Evolutionary conservation across 495 filamentous ascomycete genomes (phyloP), one percentile per base, ranked within the genome.

Genomic region (Talaromyces proteolyticus): DNA sequence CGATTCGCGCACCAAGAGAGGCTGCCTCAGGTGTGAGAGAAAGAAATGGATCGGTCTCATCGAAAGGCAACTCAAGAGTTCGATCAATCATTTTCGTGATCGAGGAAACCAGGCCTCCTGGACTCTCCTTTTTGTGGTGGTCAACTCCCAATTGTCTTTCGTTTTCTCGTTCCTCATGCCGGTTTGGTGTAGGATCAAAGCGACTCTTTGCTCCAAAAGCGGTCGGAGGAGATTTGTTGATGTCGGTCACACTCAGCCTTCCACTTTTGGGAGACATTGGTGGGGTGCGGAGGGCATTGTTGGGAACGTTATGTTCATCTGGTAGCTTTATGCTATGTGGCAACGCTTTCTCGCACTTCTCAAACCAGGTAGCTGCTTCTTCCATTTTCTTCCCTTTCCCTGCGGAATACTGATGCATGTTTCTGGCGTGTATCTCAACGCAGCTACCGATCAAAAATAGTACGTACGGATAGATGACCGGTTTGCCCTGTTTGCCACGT

Each of bases 11-110:
- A 20, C 34, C 3, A 14, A 12, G 11, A 20, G 1, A 39, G 10
- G 39, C 22, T 23, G 34, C 4, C 2, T 20, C 36, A n/a, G 20
- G n/a, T 12, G 37, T 40, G 37, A 24, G 37, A 18, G 59, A 61
- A 24, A 65, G 21, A 36, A 67, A 70, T 0, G 64, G 61, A 25
- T 66, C 64, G 4, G 62, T 59, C 5, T 53, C 40, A n/a, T 41
- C 44, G 37, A 11, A 37, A 45, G 53, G 0, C 3, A 14, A 49
- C 21, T 47, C 44, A 8, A 64, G 41, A 0, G 54, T 56, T 23
- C 44, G 47, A 17, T 67, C 62, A 36, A 66, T 61, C 46, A 67
- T 56, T 7, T 59, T 56, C 3, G 53, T 61, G 5, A 65, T 53
- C 25, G 49, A 55, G 3, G 44, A 55, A 24, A 59, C 50, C n/a